Percentiles rank a stretch among this genome's conserved stretches.
Conservation (phyloP, 1,284 basidiomycete genomes). For the Volvariella surrecta region DNA sequence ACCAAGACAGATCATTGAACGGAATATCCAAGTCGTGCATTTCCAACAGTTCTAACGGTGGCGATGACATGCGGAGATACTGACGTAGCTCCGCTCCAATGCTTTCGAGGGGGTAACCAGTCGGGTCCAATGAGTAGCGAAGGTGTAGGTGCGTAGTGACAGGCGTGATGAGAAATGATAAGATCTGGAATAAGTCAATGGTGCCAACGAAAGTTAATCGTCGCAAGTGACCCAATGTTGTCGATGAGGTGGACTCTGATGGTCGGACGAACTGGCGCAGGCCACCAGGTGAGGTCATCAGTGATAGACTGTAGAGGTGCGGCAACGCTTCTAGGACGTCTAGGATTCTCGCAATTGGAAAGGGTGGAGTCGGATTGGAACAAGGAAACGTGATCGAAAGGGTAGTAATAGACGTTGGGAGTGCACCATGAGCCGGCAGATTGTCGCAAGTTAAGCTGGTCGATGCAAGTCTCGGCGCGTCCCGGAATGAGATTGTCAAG, state of each 20-base stretch:
- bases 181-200: conserved; percentile 32
- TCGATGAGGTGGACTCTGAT: conserved; percentile 17
- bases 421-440: conserved; percentile 22
- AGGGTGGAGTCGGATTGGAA: conserved; percentile 15
- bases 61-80: conserved; percentile 32
- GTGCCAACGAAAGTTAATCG: conserved; percentile 32
- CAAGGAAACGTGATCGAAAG: conserved; percentile 25
- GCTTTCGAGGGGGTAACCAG: conserved; percentile 28
- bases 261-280: conserved; percentile 25
- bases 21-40: conserved; percentile 48
- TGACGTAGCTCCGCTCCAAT: conserved; percentile 27
- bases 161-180: conserved; percentile 35
- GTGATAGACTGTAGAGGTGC: conserved; percentile 27
- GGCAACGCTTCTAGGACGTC: conserved; percentile 24
- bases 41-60: conserved; percentile 41
- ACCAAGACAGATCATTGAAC: conserved; percentile 29
- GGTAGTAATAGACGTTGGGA: conserved; percentile 30
- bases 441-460: conserved; percentile 27
- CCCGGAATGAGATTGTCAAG: conserved; percentile 22
- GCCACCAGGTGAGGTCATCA: conserved; percentile 30
- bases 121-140: conserved; percentile 31
- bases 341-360: conserved; percentile 22
- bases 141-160: conserved; percentile 36
- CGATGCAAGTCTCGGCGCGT: conserved; percentile 26
- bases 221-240: conserved; percentile 29